Evolutionary conservation across 306 rosid genomes (phyloP), one percentile per base, ranked within the genome.

Genomic region (Neltuma alba): DNA sequence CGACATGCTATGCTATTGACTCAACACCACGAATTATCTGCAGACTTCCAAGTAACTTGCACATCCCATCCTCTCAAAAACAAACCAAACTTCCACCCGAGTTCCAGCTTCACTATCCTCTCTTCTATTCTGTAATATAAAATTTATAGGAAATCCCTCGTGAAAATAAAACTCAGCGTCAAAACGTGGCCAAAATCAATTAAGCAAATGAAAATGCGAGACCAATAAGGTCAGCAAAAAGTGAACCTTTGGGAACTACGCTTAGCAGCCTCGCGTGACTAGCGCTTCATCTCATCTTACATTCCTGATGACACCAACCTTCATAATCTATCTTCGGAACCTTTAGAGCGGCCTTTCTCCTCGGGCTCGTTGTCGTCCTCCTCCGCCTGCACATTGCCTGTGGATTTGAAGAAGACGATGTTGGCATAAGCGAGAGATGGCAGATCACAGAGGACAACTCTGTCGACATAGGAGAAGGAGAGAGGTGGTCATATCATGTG

Each of bases 331-430:
- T 41, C 96, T 81, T 1, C 92, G 83, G 81, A 92, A 94, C 78
- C 93, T 80, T 72, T 41, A 11, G 2, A 41, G 13, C 15, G 2
- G 15, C 76, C 81, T 78, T 90, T 75, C 89, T 92, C 98, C 83
- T 89, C 97, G 1, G 93, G 85, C 89, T 94, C 98, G 67, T 87
- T 87, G 41, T 94, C 97, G 21, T 85, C 93, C 2, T 92, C 91
- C 18, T 87, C 58, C 69, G 89, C 90, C 87, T 89, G 91, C 36
- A 92, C 96, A 82, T 92, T 94, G 85, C 81, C 91, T 0, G 85
- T 89, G 12, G 91, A 83, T 2, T 63, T 78, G 78, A 84, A 87
- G 91, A 79, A 86, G 7, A 92, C 85, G 6, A 81, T 77, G 77
- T 84, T 87, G 7, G 94, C 75, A 37, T 80, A 45, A 23, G 91